A percentile compares a stretch with the other conserved stretches of the same genome.
phyloP scores from a whole-genome alignment of 129 eudicot genomes.

The Sambucus nigra region DNA sequence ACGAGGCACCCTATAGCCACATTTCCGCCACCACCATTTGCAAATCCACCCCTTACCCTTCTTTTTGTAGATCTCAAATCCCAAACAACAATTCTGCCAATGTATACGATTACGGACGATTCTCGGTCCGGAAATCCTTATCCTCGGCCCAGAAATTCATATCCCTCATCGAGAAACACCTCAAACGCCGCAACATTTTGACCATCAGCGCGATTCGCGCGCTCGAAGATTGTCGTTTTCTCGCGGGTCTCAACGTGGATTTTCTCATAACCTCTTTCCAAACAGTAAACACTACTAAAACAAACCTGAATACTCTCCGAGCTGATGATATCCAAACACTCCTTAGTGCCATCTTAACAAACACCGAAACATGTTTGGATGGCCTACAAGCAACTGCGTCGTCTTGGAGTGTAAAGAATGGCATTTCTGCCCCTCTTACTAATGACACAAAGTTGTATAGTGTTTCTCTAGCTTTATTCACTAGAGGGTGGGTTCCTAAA shows the following conservation, averaged over 20 bases:
- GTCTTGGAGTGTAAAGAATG: constrained; percentile 18
- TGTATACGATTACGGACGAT: constrained; percentile 26
- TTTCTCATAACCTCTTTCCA: constrained; percentile 11
- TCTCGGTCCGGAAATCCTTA: constrained; percentile 28
- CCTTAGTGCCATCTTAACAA: constrained; percentile 45
- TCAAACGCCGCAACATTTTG: constrained; percentile 10
- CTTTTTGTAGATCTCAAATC: constrained; percentile 20
- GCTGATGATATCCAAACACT: constrained; percentile 32
- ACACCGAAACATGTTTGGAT: constrained; percentile 43
- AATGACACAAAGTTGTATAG: constrained; percentile 32
- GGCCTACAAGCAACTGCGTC: constrained; percentile 29
- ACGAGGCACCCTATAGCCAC: neutral
- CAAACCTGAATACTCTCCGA: neutral
- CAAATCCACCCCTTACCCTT: constrained; percentile 35
- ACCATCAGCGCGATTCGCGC: constrained; percentile 32
- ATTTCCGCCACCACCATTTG: constrained; percentile 13
- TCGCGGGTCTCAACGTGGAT: constrained; percentile 35
- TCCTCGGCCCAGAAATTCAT: constrained; percentile 26
- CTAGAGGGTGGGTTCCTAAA: constrained; percentile 31
- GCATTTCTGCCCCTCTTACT: constrained; percentile 15
- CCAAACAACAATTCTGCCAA: constrained; percentile 17
- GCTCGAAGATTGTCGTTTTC: constrained; percentile 29
- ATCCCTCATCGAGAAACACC: constrained; percentile 21
- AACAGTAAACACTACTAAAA: constrained; percentile 6
- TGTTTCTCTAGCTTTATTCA: constrained; percentile 40